Percentiles rank a stretch among this genome's conserved stretches.
Evolutionary conservation across 2,329 filamentous ascomycete genomes (phyloP).

Genomic region (Akanthomyces dipterigenus): DNA sequence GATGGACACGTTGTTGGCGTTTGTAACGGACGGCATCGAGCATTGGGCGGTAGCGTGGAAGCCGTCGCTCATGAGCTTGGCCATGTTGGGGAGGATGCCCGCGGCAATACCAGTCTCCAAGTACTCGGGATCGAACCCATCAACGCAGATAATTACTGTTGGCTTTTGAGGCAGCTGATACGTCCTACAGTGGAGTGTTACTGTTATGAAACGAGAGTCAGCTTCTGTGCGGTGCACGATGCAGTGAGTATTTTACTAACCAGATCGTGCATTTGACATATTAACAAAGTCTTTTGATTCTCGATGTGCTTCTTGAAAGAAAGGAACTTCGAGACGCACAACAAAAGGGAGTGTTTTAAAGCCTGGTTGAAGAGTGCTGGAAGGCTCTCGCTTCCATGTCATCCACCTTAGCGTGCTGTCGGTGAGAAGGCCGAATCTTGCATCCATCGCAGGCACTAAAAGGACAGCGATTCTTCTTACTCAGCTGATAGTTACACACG

Average conservation of each 20-base stretch:
- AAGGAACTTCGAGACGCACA: too few relatives aligned
- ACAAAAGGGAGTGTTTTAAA: not conserved
- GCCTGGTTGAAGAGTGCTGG: not conserved
- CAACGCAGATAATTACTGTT: constrained; percentile 35
- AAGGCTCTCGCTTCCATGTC: not conserved
- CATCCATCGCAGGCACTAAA: too few relatives aligned
- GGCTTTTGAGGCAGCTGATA: constrained; percentile 18
- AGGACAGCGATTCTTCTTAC: too few relatives aligned
- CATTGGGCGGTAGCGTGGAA: constrained; percentile 32
- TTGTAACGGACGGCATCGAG: constrained; percentile 38
- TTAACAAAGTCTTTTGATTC: not conserved
- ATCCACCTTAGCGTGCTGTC: not conserved
- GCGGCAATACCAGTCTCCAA: constrained; percentile 27
- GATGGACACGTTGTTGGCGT: constrained; percentile 39
- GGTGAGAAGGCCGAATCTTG: not conserved
- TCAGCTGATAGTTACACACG: too few relatives aligned
- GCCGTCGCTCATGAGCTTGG: constrained; percentile 24
- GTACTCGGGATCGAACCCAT: constrained; percentile 38
- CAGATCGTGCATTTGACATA: not conserved
- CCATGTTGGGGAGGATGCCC: constrained; percentile 28
- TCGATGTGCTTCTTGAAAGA: too few relatives aligned
- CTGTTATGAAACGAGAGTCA: not conserved
- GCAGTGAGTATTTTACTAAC: not conserved
- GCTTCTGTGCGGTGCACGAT: not conserved
- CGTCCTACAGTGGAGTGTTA: not conserved